These are phyloP conservation scores for Quercus aquifolioides DNA, from an alignment of 306 rosid genomes.

Conservation along the genomic window DNA sequence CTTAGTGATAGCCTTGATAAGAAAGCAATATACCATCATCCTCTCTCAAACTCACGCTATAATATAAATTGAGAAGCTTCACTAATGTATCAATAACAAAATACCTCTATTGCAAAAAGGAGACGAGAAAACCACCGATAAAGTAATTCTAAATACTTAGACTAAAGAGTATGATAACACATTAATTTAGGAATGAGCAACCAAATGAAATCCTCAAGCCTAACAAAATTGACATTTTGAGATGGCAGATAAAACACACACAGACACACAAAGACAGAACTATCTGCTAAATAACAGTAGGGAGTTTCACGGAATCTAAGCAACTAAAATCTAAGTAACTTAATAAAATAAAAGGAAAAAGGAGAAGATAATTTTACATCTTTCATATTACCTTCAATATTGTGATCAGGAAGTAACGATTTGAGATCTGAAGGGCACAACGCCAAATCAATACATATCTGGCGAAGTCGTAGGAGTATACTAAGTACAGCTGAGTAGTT, in stretches of 20 bases:
- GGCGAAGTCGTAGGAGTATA: slow-evolving; percentile 69
- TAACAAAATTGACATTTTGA: no score
- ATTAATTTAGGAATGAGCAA: no score
- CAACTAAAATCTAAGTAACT: background rate
- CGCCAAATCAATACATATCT: slow-evolving; percentile 65
- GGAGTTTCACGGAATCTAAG: background rate
- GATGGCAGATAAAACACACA: background rate
- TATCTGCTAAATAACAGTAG: background rate
- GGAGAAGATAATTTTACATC: background rate
- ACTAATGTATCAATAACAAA: background rate
- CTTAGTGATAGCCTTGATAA: background rate
- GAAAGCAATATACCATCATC: background rate
- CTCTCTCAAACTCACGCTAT: no score
- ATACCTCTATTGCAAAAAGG: background rate
- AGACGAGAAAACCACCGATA: background rate
- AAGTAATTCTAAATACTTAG: background rate
- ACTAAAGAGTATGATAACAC: background rate
- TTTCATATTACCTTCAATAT: slow-evolving; percentile 55
- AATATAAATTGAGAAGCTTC: background rate
- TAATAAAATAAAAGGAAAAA: background rate
- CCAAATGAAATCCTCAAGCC: no score
- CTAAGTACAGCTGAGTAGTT: slow-evolving; percentile 54
- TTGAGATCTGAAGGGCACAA: slow-evolving; percentile 62
- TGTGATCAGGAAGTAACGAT: slow-evolving; percentile 39
- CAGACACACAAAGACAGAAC: background rate